These are phyloP conservation scores for Phytophthora foliorum DNA, from an alignment of 352 stramenopile genomes.

Conservation along the genomic window DNA sequence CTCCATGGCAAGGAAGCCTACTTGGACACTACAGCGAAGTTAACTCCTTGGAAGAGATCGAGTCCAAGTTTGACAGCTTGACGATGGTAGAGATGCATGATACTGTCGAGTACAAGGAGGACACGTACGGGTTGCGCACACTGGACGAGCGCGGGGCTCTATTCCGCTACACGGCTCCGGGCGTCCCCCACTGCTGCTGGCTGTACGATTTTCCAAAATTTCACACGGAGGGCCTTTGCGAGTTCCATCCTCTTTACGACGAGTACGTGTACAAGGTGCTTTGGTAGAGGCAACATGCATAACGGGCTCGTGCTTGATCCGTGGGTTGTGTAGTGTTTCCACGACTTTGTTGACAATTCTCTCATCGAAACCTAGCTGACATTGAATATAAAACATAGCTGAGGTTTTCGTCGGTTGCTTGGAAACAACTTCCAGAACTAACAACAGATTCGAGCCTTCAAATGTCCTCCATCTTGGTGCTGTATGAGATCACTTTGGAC, in stretches of 20 bases:
- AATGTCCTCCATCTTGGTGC: too few species aligned
- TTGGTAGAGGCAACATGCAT: constrained; percentile 21
- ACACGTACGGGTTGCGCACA: constrained; percentile 46
- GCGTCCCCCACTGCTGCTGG: constrained; percentile 22
- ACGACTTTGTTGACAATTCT: too few species aligned
- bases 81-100: constrained; percentile 42
- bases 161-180: constrained; percentile 9
- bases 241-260: constrained; percentile 25
- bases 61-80: constrained; percentile 36
- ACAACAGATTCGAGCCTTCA: too few species aligned
- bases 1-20: constrained; percentile 49
- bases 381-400: too few species aligned
- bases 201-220: constrained; percentile 25
- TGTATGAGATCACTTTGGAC: too few species aligned
- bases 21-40: constrained; percentile 55
- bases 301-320: too few species aligned
- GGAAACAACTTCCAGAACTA: too few species aligned
- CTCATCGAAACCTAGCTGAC: too few species aligned
- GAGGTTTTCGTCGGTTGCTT: too few species aligned
- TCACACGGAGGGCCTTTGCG: constrained; percentile 14
- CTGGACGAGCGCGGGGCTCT: constrained; percentile 39
- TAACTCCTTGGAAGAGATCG: constrained; percentile 30
- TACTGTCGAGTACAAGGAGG: constrained; percentile 33
- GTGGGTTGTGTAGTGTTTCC: too few species aligned
- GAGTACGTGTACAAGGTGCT: constrained; percentile 32